phyloP scores from a whole-genome alignment of 768 basidiomycete species.

The Amanita rimosa region DNA sequence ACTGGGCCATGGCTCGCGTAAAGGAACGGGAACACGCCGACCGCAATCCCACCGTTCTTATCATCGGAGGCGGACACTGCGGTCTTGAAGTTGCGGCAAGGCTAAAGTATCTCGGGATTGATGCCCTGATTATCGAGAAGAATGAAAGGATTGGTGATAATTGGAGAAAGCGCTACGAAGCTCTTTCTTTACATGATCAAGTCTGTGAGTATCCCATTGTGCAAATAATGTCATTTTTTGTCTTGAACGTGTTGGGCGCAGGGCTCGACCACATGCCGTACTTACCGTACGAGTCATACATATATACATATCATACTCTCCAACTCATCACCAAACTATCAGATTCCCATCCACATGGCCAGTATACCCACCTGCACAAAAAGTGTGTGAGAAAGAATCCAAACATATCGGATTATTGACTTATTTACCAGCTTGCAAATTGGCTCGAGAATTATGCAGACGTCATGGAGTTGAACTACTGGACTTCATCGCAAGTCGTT shows the following conservation, averaged over 20 bases:
- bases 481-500: conserved; percentile 30
- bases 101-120: conserved; percentile 47
- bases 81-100: conserved; percentile 57
- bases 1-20: conserved; percentile 39
- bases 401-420: neutral
- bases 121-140: conserved; percentile 55
- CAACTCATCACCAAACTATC: neutral
- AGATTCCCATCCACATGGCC: conserved; percentile 55
- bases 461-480: conserved; percentile 34
- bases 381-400: conserved; percentile 16
- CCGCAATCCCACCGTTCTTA: conserved; percentile 44
- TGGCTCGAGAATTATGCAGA: conserved; percentile 23
- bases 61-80: conserved; percentile 57
- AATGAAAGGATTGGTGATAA: conserved; percentile 47
- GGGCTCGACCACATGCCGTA: conserved; percentile 52
- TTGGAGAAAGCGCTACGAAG: conserved; percentile 58
- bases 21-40: conserved; percentile 33
- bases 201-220: conserved; percentile 37
- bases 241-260: conserved; percentile 10
- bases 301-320: neutral
- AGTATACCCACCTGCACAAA: conserved; percentile 42
- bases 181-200: conserved; percentile 55
- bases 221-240: neutral
- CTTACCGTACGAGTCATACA: conserved; percentile 31
- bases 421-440: conserved; percentile 15